A percentile compares a stretch with the other conserved stretches of the same genome.
Evolutionary conservation across 2,329 filamentous ascomycete genomes (phyloP).

Genomic region (Colletotrichum noveboracense): DNA sequence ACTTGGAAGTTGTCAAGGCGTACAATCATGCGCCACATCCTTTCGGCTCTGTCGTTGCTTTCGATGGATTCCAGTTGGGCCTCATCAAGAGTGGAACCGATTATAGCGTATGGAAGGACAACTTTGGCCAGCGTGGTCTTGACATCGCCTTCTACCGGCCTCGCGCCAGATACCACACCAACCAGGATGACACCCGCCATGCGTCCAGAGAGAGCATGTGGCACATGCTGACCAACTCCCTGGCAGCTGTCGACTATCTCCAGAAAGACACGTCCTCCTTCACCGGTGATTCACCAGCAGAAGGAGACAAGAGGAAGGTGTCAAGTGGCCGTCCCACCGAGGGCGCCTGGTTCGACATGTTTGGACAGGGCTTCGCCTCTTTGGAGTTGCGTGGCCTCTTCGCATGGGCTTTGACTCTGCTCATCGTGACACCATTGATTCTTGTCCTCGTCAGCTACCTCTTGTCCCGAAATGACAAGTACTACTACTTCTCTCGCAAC

Average conservation of each 20-base stretch:
- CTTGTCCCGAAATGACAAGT: conserved; percentile 76
- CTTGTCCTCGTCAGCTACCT: conserved; percentile 73
- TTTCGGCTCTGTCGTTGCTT: conserved; percentile 82
- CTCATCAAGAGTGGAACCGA: conserved; percentile 88
- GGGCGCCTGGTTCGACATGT: conserved; percentile 94
- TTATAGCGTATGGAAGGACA: conserved; percentile 80
- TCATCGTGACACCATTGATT: conserved; percentile 79
- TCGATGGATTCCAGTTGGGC: conserved; percentile 82
- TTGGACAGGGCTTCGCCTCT: conserved; percentile 79
- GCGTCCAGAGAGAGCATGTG: conserved; percentile 76
- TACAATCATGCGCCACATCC: conserved; percentile 77
- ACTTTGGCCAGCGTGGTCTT: conserved; percentile 79
- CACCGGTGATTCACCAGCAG: conserved; percentile 56
- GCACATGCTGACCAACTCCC: conserved; percentile 91
- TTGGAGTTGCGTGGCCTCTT: conserved; percentile 85
- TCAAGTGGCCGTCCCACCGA: conserved; percentile 69
- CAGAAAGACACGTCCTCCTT: conserved; percentile 75
- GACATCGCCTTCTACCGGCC: conserved; percentile 93
- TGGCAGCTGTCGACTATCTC: conserved; percentile 76
- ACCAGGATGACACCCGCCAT: conserved; percentile 84
- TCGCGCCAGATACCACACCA: conserved; percentile 86
- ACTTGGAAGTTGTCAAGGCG: conserved; percentile 81
- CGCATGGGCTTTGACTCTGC: conserved; percentile 82
- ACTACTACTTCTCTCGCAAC: conserved; percentile 81
- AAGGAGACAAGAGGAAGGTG: conserved; percentile 63